Percentiles rank a stretch among this genome's conserved stretches.
phyloP scores from a whole-genome alignment of 2,329 filamentous ascomycete genomes.

The Pseudogymnoascus sp. region DNA sequence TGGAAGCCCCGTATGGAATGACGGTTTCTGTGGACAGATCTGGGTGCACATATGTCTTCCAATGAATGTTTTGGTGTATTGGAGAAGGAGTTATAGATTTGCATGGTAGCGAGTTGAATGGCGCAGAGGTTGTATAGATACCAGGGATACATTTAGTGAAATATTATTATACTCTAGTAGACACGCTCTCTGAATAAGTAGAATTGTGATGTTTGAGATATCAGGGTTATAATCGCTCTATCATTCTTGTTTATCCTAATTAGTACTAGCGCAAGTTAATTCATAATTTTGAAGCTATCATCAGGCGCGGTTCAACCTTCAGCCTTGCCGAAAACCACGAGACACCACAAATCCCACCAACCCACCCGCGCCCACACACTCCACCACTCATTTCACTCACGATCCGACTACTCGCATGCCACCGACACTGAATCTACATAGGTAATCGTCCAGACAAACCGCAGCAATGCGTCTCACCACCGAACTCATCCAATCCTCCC shows the following conservation, averaged over 20 bases:
- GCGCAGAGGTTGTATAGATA: constrained; percentile 8
- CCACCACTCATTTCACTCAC: neutral
- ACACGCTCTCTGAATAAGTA: neutral
- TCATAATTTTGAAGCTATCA: constrained; percentile 9
- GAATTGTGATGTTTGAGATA: neutral
- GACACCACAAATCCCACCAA: neutral
- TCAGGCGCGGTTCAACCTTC: constrained; percentile 7
- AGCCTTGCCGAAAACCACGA: constrained; percentile 11
- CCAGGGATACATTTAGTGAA: neutral
- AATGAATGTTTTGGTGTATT: constrained; percentile 17
- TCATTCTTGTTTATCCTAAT: neutral
- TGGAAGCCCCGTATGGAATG: constrained; percentile 90
- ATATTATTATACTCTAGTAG: neutral
- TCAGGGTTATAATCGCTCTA: neutral
- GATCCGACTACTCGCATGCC: neutral
- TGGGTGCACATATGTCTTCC: constrained; percentile 80
- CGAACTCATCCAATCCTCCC: constrained; percentile 87
- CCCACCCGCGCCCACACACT: neutral
- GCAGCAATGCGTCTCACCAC: constrained; percentile 82
- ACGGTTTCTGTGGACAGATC: constrained; percentile 82
- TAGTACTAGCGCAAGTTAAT: neutral
- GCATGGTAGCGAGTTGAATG: neutral
- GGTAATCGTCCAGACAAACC: constrained; percentile 13
- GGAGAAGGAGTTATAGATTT: constrained; percentile 3
- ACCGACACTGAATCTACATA: constrained; percentile 1